Evolutionary conservation across 331 rosid genomes (phyloP).

Genomic region (Erythrophleum ivorense): DNA sequence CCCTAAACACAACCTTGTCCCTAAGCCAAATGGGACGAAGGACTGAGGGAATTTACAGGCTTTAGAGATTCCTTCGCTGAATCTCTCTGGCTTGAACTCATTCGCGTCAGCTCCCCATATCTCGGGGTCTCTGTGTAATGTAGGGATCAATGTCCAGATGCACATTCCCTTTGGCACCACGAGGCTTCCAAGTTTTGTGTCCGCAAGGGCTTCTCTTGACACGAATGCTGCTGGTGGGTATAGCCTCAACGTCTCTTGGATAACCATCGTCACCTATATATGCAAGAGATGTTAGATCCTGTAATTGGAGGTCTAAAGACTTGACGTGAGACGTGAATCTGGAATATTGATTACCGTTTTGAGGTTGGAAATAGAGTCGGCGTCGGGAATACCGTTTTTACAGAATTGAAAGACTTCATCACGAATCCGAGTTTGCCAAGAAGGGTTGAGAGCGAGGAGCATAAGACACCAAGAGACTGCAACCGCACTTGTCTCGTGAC

Average conservation of each 20-base stretch:
- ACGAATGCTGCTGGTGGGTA: conserved; percentile 71
- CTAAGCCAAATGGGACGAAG: conserved; percentile 64
- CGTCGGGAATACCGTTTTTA: conserved; percentile 43
- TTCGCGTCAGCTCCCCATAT: conserved; percentile 67
- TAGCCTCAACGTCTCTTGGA: conserved; percentile 58
- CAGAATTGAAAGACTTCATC: conserved; percentile 50
- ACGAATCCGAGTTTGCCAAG: conserved; percentile 62
- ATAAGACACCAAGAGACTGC: conserved; percentile 66
- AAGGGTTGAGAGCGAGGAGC: conserved; percentile 64
- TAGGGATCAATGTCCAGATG: conserved; percentile 63
- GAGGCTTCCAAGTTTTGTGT: conserved; percentile 52
- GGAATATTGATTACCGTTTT: conserved; percentile 42
- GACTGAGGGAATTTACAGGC: conserved; percentile 60
- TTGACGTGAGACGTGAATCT: not conserved
- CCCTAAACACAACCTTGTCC: conserved; percentile 63
- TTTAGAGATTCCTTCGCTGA: conserved; percentile 49
- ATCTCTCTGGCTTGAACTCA: conserved; percentile 65
- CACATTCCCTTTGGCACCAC: conserved; percentile 55
- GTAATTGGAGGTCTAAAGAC: not conserved
- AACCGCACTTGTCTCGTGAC: conserved; percentile 62
- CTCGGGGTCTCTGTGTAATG: conserved; percentile 54
- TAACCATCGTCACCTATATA: conserved; percentile 54
- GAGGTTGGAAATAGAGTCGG: conserved; percentile 43
- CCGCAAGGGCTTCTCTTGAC: conserved; percentile 62
- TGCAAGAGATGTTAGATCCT: not conserved